A percentile compares a stretch with the other conserved stretches of the same genome.
Conservation (phyloP, 2,329 filamentous ascomycete species). For the Ophiobolus disseminans region DNA sequence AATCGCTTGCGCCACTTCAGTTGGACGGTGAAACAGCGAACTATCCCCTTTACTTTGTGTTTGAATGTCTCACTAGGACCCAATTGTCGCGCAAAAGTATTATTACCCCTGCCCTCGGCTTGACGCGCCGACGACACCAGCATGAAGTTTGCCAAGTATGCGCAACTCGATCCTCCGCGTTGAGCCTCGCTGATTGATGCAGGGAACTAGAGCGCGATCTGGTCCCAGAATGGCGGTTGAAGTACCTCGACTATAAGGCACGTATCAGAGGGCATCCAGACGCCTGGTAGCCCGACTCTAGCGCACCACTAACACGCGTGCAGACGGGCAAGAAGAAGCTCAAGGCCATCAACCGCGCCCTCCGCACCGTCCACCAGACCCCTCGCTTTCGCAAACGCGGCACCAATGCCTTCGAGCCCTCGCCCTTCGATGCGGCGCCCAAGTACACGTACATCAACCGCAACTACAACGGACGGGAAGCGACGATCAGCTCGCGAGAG, state of each 20-base stretch:
- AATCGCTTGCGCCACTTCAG: background rate
- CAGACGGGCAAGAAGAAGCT: conserved; percentile 86
- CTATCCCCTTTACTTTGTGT: background rate
- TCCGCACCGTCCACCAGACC: conserved; percentile 66
- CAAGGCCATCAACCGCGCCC: conserved; percentile 78
- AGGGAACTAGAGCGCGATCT: conserved; percentile 84
- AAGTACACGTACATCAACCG: conserved; percentile 53
- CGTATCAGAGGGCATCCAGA: conserved; percentile 16
- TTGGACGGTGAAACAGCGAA: background rate
- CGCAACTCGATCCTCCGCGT: conserved; percentile 23
- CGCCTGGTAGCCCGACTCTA: conserved; percentile 12
- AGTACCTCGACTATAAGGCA: conserved; percentile 94
- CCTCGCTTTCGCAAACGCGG: conserved; percentile 51
- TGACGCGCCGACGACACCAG: conserved; percentile 16
- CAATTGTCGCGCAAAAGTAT: background rate
- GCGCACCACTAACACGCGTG: conserved; percentile 13
- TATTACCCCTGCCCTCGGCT: background rate
- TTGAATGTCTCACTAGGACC: background rate
- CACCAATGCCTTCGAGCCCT: conserved; percentile 38
- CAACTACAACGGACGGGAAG: conserved; percentile 26
- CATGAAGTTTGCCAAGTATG: conserved; percentile 70
- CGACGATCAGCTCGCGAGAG: conserved; percentile 22
- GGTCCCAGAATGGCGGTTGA: conserved; percentile 92
- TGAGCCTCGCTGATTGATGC: conserved; percentile 13
- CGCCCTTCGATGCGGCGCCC: conserved; percentile 46